Conservation (phyloP, 2,329 filamentous ascomycete species). For the Endothia cerciana region DNA sequence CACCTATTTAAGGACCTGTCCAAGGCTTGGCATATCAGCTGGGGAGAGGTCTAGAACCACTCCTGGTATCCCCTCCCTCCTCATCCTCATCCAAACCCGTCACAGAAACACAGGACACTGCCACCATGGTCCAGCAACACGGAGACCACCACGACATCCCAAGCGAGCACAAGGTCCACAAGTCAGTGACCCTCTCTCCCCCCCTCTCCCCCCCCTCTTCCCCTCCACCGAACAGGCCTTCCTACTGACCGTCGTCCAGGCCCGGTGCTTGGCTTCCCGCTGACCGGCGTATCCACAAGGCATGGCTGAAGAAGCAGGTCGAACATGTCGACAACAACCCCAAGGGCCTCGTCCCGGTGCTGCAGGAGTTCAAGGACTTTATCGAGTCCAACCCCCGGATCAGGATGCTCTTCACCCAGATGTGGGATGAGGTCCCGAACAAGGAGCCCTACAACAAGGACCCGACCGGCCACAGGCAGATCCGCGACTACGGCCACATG, state of each 20-base stretch:
- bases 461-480: slow-evolving; percentile 63
- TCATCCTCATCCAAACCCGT: not conserved
- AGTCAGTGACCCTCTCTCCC: slow-evolving; percentile 40
- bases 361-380: slow-evolving; percentile 66
- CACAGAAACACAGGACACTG: not conserved
- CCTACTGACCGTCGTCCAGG: slow-evolving; percentile 37
- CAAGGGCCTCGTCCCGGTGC: slow-evolving; percentile 59
- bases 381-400: slow-evolving; percentile 68
- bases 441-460: slow-evolving; percentile 64
- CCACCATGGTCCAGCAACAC: slow-evolving; percentile 54
- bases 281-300: slow-evolving; percentile 63
- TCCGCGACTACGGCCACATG: slow-evolving; percentile 70
- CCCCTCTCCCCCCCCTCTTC: not conserved
- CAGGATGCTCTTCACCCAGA: slow-evolving; percentile 67
- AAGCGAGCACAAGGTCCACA: slow-evolving; percentile 47
- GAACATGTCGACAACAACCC: slow-evolving; percentile 56
- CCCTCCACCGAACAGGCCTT: not conserved
- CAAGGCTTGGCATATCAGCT: not conserved
- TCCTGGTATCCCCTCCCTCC: not conserved
- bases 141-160: slow-evolving; percentile 57
- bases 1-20: slow-evolving; percentile 11
- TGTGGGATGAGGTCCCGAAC: slow-evolving; percentile 69
- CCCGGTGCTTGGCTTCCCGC: slow-evolving; percentile 65
- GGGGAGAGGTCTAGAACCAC: not conserved
- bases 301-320: slow-evolving; percentile 64